phyloP scores from a whole-genome alignment of 2,329 filamentous ascomycete genomes.

The Metarhizium guizhouense region DNA sequence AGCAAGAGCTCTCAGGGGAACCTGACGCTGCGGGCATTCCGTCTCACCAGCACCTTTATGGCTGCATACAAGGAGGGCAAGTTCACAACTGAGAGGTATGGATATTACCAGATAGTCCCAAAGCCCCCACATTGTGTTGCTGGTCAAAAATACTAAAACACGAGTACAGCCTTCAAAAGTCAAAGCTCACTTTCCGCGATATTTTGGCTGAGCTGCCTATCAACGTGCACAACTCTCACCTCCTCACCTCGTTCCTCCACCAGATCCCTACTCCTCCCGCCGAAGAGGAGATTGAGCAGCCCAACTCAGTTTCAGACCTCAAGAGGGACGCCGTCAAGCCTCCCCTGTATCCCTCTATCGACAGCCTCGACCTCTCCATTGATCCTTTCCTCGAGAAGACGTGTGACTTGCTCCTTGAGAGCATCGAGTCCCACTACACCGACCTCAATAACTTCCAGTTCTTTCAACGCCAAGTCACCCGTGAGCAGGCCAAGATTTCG shows the following conservation, averaged over 20 bases:
- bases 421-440: constrained; percentile 95
- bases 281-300: constrained; percentile 61
- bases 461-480: constrained; percentile 87
- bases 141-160: neutral
- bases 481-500: constrained; percentile 93
- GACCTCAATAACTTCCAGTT: constrained; percentile 98
- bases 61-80: constrained; percentile 91
- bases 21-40: constrained; percentile 83
- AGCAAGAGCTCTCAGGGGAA: constrained; percentile 90
- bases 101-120: neutral
- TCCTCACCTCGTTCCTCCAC: constrained; percentile 90
- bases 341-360: constrained; percentile 79
- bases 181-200: constrained; percentile 86
- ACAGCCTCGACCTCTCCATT: constrained; percentile 83
- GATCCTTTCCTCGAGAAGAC: constrained; percentile 98
- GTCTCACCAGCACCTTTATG: constrained; percentile 81
- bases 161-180: constrained; percentile 72
- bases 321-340: constrained; percentile 51
- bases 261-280: constrained; percentile 64
- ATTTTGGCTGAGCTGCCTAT: constrained; percentile 88
- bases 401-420: constrained; percentile 89
- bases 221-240: constrained; percentile 90
- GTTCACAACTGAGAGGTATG: constrained; percentile 91
- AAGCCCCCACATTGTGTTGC: neutral
- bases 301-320: constrained; percentile 71